A percentile compares a stretch with the other conserved stretches of the same genome.
These are phyloP conservation scores for Fistulina hepatica DNA, from an alignment of 1,284 basidiomycete species.

Conservation along the genomic window DNA sequence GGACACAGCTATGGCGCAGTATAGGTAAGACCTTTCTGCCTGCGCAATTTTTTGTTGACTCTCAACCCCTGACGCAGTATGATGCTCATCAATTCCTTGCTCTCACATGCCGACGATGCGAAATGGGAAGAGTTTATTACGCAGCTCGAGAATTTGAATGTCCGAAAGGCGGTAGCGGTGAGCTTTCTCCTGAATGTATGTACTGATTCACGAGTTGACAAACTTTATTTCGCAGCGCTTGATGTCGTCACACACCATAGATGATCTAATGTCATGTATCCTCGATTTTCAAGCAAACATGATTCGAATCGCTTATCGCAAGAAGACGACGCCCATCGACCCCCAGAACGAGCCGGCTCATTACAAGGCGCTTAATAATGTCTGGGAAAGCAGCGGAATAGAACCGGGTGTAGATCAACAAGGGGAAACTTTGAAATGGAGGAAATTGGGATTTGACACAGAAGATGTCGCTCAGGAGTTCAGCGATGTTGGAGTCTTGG, in stretches of 20 bases:
- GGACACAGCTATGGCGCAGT: slow-evolving; percentile 75
- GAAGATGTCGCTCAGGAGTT: slow-evolving; percentile 82
- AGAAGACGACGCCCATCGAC: slow-evolving; percentile 71
- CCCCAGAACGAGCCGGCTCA: slow-evolving; percentile 54
- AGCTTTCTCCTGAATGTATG: slow-evolving; percentile 20
- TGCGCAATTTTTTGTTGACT: slow-evolving; percentile 1
- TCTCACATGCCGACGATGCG: slow-evolving; percentile 66
- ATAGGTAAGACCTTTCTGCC: slow-evolving; percentile 52
- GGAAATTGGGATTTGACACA: slow-evolving; percentile 66
- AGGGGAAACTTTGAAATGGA: slow-evolving; percentile 56
- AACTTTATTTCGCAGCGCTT: slow-evolving; percentile 45
- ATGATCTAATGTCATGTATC: slow-evolving; percentile 79
- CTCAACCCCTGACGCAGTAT: slow-evolving; percentile 38
- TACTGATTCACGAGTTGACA: slow-evolving; percentile 1
- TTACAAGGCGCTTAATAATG: slow-evolving; percentile 50
- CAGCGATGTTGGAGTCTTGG: slow-evolving; percentile 72
- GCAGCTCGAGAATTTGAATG: slow-evolving; percentile 70
- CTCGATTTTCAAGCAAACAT: slow-evolving; percentile 90
- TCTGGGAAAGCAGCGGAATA: slow-evolving; percentile 61
- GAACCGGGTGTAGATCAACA: slow-evolving; percentile 39
- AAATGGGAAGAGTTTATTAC: slow-evolving; percentile 72
- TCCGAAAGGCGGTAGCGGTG: slow-evolving; percentile 78
- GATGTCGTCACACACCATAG: slow-evolving; percentile 79
- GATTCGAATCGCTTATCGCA: slow-evolving; percentile 69
- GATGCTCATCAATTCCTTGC: slow-evolving; percentile 82